Percentiles rank a stretch among this genome's conserved stretches.
These are phyloP conservation scores for Zasmidium cellare DNA, from an alignment of 2,329 filamentous ascomycete species.

Conservation along the genomic window DNA sequence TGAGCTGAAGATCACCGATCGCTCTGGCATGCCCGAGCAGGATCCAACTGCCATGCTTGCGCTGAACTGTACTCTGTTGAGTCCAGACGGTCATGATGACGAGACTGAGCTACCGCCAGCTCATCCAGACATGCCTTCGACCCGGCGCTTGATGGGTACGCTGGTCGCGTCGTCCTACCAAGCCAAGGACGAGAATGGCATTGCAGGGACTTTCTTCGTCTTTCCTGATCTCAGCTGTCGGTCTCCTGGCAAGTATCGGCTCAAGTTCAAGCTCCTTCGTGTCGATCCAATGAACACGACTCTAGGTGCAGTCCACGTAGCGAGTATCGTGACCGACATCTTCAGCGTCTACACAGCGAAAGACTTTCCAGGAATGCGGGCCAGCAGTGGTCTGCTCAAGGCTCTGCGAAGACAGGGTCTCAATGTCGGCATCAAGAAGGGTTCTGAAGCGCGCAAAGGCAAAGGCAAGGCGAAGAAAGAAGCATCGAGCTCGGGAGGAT, in stretches of 20 bases:
- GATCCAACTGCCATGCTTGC: slow-evolving; percentile 60
- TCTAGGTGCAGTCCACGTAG: slow-evolving; percentile 53
- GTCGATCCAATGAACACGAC: slow-evolving; percentile 63
- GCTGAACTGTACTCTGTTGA: slow-evolving; percentile 75
- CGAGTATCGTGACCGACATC: slow-evolving; percentile 62
- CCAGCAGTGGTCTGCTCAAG: slow-evolving; percentile 73
- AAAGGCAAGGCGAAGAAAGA: slow-evolving; percentile 33
- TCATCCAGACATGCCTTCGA: slow-evolving; percentile 62
- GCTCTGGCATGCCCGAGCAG: slow-evolving; percentile 56
- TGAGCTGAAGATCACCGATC: slow-evolving; percentile 66
- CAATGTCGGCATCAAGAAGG: slow-evolving; percentile 83
- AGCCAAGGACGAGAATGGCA: slow-evolving; percentile 69
- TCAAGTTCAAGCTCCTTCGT: slow-evolving; percentile 72
- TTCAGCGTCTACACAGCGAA: slow-evolving; percentile 82
- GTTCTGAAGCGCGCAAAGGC: slow-evolving; percentile 60
- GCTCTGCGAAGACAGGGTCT: slow-evolving; percentile 76
- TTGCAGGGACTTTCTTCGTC: slow-evolving; percentile 80
- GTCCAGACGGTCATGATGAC: slow-evolving; percentile 66
- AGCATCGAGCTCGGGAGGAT: slow-evolving; percentile 10
- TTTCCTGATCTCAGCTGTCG: slow-evolving; percentile 81
- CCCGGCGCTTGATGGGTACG: slow-evolving; percentile 76
- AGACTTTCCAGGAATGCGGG: slow-evolving; percentile 75
- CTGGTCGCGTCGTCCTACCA: slow-evolving; percentile 75
- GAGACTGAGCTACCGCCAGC: slow-evolving; percentile 55
- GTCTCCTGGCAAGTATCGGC: slow-evolving; percentile 71